Conservation (phyloP, 1,139 yeast species). For the Ashbya aceris region DNA sequence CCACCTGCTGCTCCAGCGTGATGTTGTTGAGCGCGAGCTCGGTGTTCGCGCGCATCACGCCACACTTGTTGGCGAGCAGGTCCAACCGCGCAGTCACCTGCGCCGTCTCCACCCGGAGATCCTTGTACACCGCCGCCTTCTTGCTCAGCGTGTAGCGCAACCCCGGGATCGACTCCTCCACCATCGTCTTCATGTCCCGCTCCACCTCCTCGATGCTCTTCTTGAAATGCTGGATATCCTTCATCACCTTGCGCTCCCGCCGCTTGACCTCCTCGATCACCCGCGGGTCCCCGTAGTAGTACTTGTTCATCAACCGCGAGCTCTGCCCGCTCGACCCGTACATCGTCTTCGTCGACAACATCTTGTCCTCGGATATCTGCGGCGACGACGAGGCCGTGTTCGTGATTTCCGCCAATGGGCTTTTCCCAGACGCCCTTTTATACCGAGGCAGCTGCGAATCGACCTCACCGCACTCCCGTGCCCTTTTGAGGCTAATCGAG, state of each 20-base stretch:
- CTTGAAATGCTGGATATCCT: conserved; percentile 21
- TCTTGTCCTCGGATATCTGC: conserved; percentile 1
- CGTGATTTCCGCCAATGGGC: conserved; percentile 8
- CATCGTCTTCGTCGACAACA: conserved; percentile 3
- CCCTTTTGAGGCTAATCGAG: conserved; percentile 1
- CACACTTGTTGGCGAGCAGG: conserved; percentile 13
- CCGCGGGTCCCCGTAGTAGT: conserved; percentile 21
- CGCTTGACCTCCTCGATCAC: conserved; percentile 22
- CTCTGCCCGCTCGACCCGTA: conserved; percentile 1
- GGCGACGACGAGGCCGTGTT: conserved; percentile 6
- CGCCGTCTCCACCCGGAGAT: conserved; percentile 13
- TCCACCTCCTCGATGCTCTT: conserved; percentile 22
- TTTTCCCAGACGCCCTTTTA: conserved; percentile 1
- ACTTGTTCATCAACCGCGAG: conserved; percentile 19
- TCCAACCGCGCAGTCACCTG: conserved; percentile 12
- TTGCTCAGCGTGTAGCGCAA: conserved; percentile 11
- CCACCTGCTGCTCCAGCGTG: conserved; percentile 14
- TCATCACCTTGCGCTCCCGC: conserved; percentile 21
- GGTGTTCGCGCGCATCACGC: conserved; percentile 10
- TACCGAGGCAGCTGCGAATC: conserved; percentile 3
- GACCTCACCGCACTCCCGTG: not conserved
- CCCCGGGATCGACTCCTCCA: conserved; percentile 14
- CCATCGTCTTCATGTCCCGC: conserved; percentile 15
- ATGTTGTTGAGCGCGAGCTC: conserved; percentile 14
- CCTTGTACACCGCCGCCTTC: conserved; percentile 10